These are phyloP conservation scores for Podochytrium sp. DNA, from an alignment of 192 early-diverging fungal species.

Conservation along the genomic window DNA sequence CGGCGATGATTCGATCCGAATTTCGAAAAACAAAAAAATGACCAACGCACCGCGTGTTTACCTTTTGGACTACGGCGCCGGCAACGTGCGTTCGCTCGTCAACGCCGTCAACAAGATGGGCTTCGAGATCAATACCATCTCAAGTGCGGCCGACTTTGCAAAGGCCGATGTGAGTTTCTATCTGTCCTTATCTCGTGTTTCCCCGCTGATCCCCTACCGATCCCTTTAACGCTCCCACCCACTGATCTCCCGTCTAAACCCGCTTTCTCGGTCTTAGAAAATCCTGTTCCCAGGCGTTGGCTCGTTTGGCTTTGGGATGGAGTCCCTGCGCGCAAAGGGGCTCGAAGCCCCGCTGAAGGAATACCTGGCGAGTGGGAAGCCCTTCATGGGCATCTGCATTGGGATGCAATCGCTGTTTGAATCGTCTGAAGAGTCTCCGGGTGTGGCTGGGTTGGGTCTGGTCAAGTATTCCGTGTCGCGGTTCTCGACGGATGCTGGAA, in stretches of 20 bases:
- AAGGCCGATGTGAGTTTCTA: conserved; percentile 78
- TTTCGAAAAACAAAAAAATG: background rate
- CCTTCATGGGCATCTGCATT: conserved; percentile 98
- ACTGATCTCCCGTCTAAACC: conserved; percentile 3
- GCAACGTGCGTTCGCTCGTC: conserved; percentile 95
- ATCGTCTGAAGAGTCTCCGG: conserved; percentile 86
- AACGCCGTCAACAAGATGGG: conserved; percentile 94
- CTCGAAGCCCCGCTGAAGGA: conserved; percentile 80
- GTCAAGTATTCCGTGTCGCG: conserved; percentile 44
- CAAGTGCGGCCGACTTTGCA: conserved; percentile 76
- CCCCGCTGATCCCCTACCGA: no score
- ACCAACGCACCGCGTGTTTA: conserved; percentile 30
- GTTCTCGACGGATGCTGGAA: conserved; percentile 8
- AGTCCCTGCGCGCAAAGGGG: conserved; percentile 70
- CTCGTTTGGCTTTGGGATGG: conserved; percentile 92
- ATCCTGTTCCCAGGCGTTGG: conserved; percentile 99
- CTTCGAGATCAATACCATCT: conserved; percentile 78
- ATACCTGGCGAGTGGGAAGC: conserved; percentile 84
- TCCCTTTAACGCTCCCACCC: background rate
- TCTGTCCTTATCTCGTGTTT: conserved; percentile 4
- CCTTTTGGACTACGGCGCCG: conserved; percentile 99
- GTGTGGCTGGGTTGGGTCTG: conserved; percentile 79
- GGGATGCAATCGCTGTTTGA: conserved; percentile 95
- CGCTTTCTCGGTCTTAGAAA: conserved; percentile 63
- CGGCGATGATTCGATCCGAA: no score